These are phyloP conservation scores for Geotrichum ghanense DNA, from an alignment of 805 yeast species.

Conservation along the genomic window DNA sequence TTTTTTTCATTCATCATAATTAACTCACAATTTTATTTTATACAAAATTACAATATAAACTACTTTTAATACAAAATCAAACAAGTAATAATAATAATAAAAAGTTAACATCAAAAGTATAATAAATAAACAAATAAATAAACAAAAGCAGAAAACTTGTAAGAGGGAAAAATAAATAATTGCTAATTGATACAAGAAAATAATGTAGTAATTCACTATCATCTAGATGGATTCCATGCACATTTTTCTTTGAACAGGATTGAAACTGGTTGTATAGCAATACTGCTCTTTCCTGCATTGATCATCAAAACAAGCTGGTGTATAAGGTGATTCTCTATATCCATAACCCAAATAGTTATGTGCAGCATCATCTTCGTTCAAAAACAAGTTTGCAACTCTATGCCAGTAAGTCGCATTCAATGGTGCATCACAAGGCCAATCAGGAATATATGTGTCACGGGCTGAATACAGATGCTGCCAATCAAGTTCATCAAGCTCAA, in stretches of 20 bases:
- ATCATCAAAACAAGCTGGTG: slow-evolving; percentile 35
- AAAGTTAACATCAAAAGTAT: too few species aligned
- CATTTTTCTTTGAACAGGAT: slow-evolving; percentile 13
- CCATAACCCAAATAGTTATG: slow-evolving; percentile 39
- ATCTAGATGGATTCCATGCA: too few species aligned
- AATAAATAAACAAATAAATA: too few species aligned
- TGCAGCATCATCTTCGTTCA: slow-evolving; percentile 32
- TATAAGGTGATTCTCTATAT: slow-evolving; percentile 44
- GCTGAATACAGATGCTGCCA: slow-evolving; percentile 60
- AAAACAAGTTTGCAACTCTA: slow-evolving; percentile 36
- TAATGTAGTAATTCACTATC: too few species aligned
- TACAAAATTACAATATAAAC: too few species aligned
- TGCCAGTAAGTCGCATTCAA: slow-evolving; percentile 64
- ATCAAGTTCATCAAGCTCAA: slow-evolving; percentile 41
- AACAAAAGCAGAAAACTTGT: too few species aligned
- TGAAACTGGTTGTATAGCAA: slow-evolving; percentile 29
- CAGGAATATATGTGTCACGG: slow-evolving; percentile 42
- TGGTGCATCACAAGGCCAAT: slow-evolving; percentile 51
- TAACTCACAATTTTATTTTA: too few species aligned
- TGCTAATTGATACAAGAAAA: too few species aligned
- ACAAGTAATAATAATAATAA: too few species aligned
- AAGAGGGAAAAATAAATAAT: too few species aligned
- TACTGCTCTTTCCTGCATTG: slow-evolving; percentile 29
- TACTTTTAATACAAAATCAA: too few species aligned
- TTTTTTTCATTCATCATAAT: too few species aligned